These are phyloP conservation scores for Syzygium malaccense DNA, from an alignment of 441 rosid genomes.

Conservation along the genomic window DNA sequence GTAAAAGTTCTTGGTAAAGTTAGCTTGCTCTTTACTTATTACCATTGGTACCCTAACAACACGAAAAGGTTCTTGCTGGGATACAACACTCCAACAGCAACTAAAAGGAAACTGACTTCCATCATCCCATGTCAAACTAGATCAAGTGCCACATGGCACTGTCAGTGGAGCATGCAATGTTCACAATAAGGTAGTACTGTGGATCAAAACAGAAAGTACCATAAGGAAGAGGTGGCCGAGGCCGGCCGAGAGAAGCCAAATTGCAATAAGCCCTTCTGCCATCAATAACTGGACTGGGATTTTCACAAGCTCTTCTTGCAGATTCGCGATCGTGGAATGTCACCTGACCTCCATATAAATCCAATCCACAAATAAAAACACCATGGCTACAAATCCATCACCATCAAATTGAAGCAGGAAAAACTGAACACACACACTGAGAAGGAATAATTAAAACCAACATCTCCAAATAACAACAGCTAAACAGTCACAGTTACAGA, in stretches of 20 bases:
- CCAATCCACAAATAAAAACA: not conserved
- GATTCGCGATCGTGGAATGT: slow-evolving; percentile 83
- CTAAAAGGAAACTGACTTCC: not conserved
- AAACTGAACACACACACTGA: not conserved
- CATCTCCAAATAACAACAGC: not conserved
- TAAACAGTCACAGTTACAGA: not conserved
- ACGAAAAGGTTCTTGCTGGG: not conserved
- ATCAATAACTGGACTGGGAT: slow-evolving; percentile 79
- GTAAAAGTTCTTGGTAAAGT: not conserved
- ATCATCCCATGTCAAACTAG: not conserved
- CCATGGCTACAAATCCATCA: not conserved
- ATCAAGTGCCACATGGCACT: not conserved
- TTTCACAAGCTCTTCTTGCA: slow-evolving; percentile 81
- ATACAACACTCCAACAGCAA: not conserved
- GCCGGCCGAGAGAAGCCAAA: slow-evolving; percentile 71
- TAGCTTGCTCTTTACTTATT: not conserved
- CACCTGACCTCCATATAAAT: slow-evolving; percentile 32
- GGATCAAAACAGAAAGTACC: not conserved
- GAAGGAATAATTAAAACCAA: not conserved
- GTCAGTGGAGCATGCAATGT: not conserved
- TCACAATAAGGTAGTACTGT: not conserved
- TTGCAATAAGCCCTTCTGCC: slow-evolving; percentile 92
- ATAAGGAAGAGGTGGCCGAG: slow-evolving; percentile 6
- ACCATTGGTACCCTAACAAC: not conserved
- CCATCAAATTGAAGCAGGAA: not conserved